Conservation (phyloP, 2,329 filamentous ascomycete species). For the Hymenoscyphus scutula region DNA sequence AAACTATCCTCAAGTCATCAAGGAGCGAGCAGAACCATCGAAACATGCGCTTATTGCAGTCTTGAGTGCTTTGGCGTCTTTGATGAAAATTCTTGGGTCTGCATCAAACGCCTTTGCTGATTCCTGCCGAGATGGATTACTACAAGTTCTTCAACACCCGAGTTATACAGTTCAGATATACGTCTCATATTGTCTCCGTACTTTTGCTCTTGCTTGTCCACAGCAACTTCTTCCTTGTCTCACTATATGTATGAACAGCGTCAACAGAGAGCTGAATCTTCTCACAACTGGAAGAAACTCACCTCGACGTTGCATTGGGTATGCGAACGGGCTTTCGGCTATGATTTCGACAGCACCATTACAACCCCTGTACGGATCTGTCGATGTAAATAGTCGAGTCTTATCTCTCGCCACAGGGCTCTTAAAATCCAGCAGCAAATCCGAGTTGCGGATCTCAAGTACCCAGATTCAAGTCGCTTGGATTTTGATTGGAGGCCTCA, state of each 20-base stretch:
- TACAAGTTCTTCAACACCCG: conserved; percentile 89
- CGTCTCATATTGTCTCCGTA: conserved; percentile 79
- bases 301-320: conserved; percentile 80
- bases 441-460: conserved; percentile 84
- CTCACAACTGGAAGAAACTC: conserved; percentile 74
- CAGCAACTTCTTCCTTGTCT: conserved; percentile 88
- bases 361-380: conserved; percentile 88
- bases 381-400: conserved; percentile 91
- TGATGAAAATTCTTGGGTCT: conserved; percentile 78
- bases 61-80: conserved; percentile 73
- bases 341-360: conserved; percentile 85
- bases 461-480: conserved; percentile 97
- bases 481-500: conserved; percentile 93
- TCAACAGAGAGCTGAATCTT: conserved; percentile 80
- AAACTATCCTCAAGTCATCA: conserved; percentile 86
- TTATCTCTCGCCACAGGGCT: conserved; percentile 88
- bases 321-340: conserved; percentile 87
- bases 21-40: conserved; percentile 82
- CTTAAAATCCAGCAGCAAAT: conserved; percentile 87
- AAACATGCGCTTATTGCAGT: conserved; percentile 82
- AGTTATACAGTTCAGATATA: conserved; percentile 96
- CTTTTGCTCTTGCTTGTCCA: conserved; percentile 85
- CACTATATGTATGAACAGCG: conserved; percentile 94
- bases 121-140: conserved; percentile 75
- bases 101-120: conserved; percentile 79